phyloP scores from a whole-genome alignment of 2,329 filamentous ascomycete species.

The Arachnopeziza araneosa region DNA sequence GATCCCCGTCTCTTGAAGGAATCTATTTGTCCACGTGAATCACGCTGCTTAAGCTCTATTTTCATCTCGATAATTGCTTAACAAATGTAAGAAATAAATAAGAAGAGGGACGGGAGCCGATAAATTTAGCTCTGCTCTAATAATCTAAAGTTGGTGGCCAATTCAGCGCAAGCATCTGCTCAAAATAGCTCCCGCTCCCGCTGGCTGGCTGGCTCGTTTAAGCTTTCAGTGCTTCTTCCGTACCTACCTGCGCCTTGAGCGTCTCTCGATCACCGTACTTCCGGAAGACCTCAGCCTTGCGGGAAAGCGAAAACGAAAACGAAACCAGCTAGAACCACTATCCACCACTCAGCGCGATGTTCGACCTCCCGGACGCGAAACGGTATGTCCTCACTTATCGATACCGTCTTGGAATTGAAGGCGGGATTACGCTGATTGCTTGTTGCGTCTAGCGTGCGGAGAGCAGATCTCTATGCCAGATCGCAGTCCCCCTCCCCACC shows the following conservation, averaged over 20 bases:
- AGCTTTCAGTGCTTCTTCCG: not conserved
- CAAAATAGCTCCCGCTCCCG: not conserved
- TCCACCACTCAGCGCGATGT: constrained; percentile 34
- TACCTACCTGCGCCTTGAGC: not conserved
- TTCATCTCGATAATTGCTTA: not conserved
- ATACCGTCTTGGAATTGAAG: too few species aligned
- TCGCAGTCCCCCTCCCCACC: constrained; percentile 15
- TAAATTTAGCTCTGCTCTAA: not conserved
- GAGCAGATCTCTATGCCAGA: constrained; percentile 44
- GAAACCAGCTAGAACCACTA: not conserved
- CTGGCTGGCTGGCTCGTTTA: not conserved
- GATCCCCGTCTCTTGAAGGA: not conserved
- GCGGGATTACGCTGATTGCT: constrained; percentile 7
- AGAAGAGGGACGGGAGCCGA: not conserved
- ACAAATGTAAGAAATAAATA: not conserved
- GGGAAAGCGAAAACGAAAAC: not conserved
- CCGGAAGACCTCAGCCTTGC: too few species aligned
- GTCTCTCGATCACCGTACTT: too few species aligned
- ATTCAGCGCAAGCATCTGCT: not conserved
- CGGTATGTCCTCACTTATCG: constrained; percentile 37
- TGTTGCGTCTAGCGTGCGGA: constrained; percentile 41
- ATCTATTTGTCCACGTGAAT: too few species aligned
- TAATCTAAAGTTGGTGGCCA: not conserved
- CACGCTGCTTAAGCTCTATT: too few species aligned
- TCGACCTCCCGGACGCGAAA: constrained; percentile 47